Base-by-base conservation (phyloP, 2,329 filamentous ascomycete genomes). In the Chrysoporthe austroafricana region DNA sequence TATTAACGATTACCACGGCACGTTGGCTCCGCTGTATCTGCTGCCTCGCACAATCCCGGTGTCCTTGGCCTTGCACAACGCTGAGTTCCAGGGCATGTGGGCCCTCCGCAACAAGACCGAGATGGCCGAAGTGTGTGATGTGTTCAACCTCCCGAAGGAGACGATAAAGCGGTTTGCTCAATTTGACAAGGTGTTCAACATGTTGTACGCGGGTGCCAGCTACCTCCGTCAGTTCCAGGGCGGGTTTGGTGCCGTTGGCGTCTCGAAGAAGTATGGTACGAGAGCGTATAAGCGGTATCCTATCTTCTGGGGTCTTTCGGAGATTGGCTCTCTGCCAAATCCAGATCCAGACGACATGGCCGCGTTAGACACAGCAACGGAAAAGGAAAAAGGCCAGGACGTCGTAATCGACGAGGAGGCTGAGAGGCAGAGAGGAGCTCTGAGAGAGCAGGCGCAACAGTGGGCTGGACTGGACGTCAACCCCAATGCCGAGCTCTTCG, bases 61-160 rank as follows among this genome's bases (percentile, higher is more conserved):
- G 68, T 88, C 85, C 72, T 76, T 90, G 14, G 90, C 88, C 0
- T 83, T 90, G 11, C 88, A 90, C 75, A 90, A 90, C 70, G 88
- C 88, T 42, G 88, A 90, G 70, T 90, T 90, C 71, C 88, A 90
- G 74, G 88, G 88, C 62, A 78, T 90, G 3, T 90, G 88, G 88
- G 86, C 87, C 1, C 88, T 90, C 81, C 81, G 88, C 11, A 80
- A 83, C 34, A 82, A 86, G 64, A 36, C 16, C 26, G 88, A 90
- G 73, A 82, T 84, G 68, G 81, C 83, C 11, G 88, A 90, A 75
- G 86, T 90, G 9, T 89, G 86, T 73, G 81, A 81, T 3, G 86
- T 90, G 42, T 90, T 88, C 78, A 90, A 89, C 71, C 77, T 90
- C 16, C 80, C 83, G n/a, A 74, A 83, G 36, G 82, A 87, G 14